These are phyloP conservation scores for Camelina neglecta DNA, from an alignment of 345 rosid genomes.

Conservation along the genomic window DNA sequence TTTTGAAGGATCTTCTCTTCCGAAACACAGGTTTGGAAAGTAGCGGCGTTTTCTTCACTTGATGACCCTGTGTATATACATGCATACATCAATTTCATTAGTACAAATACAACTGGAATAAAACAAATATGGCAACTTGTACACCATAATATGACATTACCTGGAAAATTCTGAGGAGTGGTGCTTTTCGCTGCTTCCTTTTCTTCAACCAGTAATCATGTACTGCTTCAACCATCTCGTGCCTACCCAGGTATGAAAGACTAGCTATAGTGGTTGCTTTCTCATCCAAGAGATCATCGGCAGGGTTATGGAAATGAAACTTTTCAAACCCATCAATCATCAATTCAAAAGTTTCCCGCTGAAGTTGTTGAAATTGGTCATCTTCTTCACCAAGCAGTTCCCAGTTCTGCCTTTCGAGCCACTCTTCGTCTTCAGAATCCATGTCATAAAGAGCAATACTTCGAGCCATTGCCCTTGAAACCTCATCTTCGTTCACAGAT, in stretches of 20 bases:
- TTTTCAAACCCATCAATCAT: constrained; percentile 93
- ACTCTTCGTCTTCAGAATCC: constrained; percentile 94
- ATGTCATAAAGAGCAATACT: constrained; percentile 75
- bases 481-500: constrained; percentile 62
- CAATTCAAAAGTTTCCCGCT: constrained; percentile 73
- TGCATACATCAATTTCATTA: constrained; percentile 1
- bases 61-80: constrained; percentile 57
- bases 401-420: constrained; percentile 69
- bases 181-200: constrained; percentile 66
- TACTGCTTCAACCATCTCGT: constrained; percentile 73
- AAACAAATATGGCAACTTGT: background rate
- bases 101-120: background rate
- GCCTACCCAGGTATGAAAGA: constrained; percentile 60
- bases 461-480: constrained; percentile 76
- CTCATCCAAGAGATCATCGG: constrained; percentile 51
- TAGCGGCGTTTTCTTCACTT: constrained; percentile 62
- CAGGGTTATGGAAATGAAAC: constrained; percentile 58
- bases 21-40: constrained; percentile 68
- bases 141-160: constrained; percentile 46
- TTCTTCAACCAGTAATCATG: constrained; percentile 74
- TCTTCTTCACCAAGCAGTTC: constrained; percentile 43
- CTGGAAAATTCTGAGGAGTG: constrained; percentile 85
- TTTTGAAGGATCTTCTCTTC: constrained; percentile 78
- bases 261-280: constrained; percentile 47
- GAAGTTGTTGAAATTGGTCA: constrained; percentile 49